Evolutionary conservation across 306 rosid genomes (phyloP).

Genomic region (Trichosanthes truncata): DNA sequence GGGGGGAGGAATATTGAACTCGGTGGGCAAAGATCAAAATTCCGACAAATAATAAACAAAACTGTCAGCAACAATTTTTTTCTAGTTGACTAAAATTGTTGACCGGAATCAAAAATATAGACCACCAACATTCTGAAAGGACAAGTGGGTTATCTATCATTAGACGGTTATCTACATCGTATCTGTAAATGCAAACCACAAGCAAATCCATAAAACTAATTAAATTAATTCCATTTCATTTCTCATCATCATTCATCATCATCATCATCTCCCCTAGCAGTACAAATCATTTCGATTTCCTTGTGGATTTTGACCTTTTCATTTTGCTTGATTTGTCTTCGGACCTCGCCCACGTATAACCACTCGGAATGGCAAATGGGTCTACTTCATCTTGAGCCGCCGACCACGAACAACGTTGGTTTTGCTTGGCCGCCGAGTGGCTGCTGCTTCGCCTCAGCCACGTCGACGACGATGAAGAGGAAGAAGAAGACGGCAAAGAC

Average conservation of each 20-base stretch:
- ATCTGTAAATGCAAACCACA: conserved; percentile 12
- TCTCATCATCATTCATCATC: background rate
- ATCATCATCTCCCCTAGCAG: background rate
- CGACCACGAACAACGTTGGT: conserved; percentile 13
- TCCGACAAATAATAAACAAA: conserved; percentile 10
- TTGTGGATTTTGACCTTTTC: conserved; percentile 61
- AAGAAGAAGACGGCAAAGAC: conserved; percentile 13
- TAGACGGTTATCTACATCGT: conserved; percentile 25
- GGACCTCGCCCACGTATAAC: conserved; percentile 57
- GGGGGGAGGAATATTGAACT: background rate
- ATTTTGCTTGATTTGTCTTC: conserved; percentile 53
- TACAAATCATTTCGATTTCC: conserved; percentile 40
- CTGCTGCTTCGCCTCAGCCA: conserved; percentile 60
- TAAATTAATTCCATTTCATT: background rate
- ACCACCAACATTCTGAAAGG: background rate
- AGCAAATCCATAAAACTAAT: conserved; percentile 11
- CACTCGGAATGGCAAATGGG: conserved; percentile 80
- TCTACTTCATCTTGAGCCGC: conserved; percentile 38
- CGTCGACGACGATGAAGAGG: conserved; percentile 27
- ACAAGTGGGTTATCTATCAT: conserved; percentile 4
- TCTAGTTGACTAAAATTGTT: background rate
- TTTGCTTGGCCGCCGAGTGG: conserved; percentile 40
- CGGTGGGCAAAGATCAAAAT: background rate
- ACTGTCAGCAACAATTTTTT: conserved; percentile 16
- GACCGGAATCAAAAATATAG: background rate